phyloP scores from a whole-genome alignment of 495 filamentous ascomycete genomes.

The Hypoxylon trugodes region DNA sequence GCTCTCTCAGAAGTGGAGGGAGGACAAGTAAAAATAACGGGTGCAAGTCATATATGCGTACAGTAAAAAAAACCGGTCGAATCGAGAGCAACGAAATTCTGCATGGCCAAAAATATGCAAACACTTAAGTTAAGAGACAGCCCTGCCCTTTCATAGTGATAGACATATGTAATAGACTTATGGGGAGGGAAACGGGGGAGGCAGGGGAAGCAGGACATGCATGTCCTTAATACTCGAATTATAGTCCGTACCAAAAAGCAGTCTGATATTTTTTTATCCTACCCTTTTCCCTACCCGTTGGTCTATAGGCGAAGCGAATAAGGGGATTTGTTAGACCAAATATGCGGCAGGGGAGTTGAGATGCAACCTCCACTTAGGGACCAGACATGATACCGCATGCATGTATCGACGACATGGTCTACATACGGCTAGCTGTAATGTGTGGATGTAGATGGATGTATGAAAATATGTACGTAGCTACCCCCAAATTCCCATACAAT shows the following conservation, averaged over 20 bases:
- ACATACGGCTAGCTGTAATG: conserved; percentile 12
- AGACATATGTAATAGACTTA: conserved; percentile 27
- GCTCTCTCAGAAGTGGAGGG: conserved; percentile 10
- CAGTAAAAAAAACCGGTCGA: conserved; percentile 10
- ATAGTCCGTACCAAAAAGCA: conserved; percentile 26
- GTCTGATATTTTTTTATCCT: conserved; percentile 11
- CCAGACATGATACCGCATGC: conserved; percentile 19
- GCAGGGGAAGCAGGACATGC: conserved; percentile 34
- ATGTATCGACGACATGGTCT: background rate
- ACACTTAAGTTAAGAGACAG: conserved; percentile 33
- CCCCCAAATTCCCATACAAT: background rate
- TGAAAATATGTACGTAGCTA: conserved; percentile 1
- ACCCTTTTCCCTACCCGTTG: too few species aligned
- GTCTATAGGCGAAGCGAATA: conserved; percentile 24
- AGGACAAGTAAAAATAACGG: conserved; percentile 12
- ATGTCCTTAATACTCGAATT: conserved; percentile 40
- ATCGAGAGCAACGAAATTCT: conserved; percentile 10
- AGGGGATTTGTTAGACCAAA: conserved; percentile 27
- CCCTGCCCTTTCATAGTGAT: conserved; percentile 32
- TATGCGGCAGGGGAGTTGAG: conserved; percentile 27
- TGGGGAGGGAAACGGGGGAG: conserved; percentile 31
- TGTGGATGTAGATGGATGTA: conserved; percentile 4
- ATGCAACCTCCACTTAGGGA: conserved; percentile 35
- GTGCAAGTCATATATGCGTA: conserved; percentile 25
- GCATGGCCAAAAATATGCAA: conserved; percentile 35